A percentile compares a stretch with the other conserved stretches of the same genome.
These are phyloP conservation scores for Leishmania tropica DNA, from an alignment of 208 protist genomes.

Conservation along the genomic window DNA sequence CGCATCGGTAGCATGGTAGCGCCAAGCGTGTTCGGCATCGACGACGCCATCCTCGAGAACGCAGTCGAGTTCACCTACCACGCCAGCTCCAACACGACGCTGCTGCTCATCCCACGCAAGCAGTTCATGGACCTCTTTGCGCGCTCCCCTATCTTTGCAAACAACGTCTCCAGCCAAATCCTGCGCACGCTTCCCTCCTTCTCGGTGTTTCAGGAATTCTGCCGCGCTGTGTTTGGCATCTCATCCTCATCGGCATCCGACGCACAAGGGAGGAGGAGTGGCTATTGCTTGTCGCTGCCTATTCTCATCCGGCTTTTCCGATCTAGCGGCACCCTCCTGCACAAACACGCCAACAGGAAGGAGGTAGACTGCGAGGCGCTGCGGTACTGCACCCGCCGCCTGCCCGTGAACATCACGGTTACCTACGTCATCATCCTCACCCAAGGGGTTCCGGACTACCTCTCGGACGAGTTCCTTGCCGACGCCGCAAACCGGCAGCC, in stretches of 20 bases:
- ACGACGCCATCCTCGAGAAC: constrained; percentile 78
- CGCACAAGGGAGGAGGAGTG: constrained; percentile 17
- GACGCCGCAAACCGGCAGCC: constrained; percentile 35
- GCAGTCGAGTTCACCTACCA: constrained; percentile 82
- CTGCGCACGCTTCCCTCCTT: constrained; percentile 75
- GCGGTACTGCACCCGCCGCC: constrained; percentile 61
- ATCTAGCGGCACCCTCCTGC: constrained; percentile 55
- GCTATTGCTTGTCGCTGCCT: constrained; percentile 58
- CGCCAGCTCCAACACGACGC: constrained; percentile 60
- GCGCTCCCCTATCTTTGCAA: constrained; percentile 78
- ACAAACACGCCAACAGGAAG: constrained; percentile 52
- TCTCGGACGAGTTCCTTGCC: constrained; percentile 62
- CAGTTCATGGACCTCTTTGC: constrained; percentile 65
- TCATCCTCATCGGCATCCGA: constrained; percentile 50
- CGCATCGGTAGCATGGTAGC: constrained; percentile 76
- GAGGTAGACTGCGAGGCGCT: constrained; percentile 73
- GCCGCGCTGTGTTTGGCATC: constrained; percentile 70
- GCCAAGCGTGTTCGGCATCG: constrained; percentile 78
- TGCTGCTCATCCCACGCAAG: constrained; percentile 74
- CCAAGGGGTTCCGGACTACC: constrained; percentile 48
- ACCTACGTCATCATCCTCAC: constrained; percentile 74
- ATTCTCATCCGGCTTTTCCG: constrained; percentile 58
- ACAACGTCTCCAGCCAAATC: constrained; percentile 73
- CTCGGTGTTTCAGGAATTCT: constrained; percentile 74
- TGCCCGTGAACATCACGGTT: constrained; percentile 66